Conservation (phyloP, 495 filamentous ascomycete genomes). For the Aspergillus campestris region DNA sequence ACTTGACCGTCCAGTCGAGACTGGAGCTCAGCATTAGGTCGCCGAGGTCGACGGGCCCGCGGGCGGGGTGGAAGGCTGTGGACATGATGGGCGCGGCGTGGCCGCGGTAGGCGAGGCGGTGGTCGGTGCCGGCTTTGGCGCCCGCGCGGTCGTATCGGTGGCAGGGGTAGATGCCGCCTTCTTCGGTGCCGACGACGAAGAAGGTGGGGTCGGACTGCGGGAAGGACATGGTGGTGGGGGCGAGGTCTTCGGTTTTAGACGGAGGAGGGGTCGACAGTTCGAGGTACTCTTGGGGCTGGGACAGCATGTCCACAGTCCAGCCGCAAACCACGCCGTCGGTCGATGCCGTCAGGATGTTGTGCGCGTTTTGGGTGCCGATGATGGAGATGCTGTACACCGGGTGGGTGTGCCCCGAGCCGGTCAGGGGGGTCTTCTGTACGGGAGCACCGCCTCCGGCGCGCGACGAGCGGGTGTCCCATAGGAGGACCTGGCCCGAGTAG, state of each 20-base stretch:
- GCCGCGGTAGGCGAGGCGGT: constrained; percentile 72
- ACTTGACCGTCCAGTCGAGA: constrained; percentile 92
- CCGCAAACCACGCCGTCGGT: constrained; percentile 95
- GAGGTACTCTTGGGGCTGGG: constrained; percentile 86
- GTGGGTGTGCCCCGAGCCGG: constrained; percentile 85
- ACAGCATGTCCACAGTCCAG: constrained; percentile 96
- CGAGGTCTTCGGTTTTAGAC: constrained; percentile 85
- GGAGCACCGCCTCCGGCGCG: constrained; percentile 65
- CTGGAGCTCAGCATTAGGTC: constrained; percentile 81
- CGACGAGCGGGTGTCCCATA: constrained; percentile 86
- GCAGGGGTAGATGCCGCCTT: constrained; percentile 90
- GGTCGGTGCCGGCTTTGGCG: constrained; percentile 89
- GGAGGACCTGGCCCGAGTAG: constrained; percentile 90
- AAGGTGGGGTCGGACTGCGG: constrained; percentile 92
- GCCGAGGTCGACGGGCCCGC: constrained; percentile 87
- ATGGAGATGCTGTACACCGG: constrained; percentile 93
- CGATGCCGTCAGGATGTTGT: constrained; percentile 92
- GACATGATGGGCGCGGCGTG: constrained; percentile 95
- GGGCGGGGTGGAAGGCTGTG: constrained; percentile 86
- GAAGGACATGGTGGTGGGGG: constrained; percentile 96
- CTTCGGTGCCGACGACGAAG: constrained; percentile 94
- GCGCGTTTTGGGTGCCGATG: constrained; percentile 95
- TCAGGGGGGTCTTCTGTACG: constrained; percentile 91
- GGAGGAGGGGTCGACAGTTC: constrained; percentile 79
- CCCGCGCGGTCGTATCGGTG: constrained; percentile 95